Evolutionary conservation across 345 rosid genomes (phyloP).

Genomic region (Syzygium jambos): DNA sequence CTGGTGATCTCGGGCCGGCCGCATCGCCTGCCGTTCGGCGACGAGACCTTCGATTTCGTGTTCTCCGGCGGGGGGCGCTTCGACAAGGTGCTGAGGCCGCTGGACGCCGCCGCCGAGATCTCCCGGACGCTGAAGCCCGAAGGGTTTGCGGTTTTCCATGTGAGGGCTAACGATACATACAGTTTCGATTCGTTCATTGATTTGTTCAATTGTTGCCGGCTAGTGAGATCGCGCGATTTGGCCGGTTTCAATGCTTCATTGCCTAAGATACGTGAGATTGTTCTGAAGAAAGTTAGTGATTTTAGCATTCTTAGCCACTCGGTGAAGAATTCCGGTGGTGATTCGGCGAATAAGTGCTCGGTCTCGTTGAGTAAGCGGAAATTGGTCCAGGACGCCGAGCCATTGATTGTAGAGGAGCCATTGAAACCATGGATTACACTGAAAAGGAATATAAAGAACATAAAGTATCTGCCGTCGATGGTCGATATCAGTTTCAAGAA

Average conservation of each 20-base stretch:
- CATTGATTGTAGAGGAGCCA: conserved; percentile 70
- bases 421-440: conserved; percentile 92
- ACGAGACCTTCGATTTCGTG: conserved; percentile 60
- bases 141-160: conserved; percentile 78
- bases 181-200: conserved; percentile 93
- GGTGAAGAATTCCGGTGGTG: conserved; percentile 20
- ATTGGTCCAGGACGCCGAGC: conserved; percentile 65
- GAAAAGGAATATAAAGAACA: conserved; percentile 66
- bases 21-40: conserved; percentile 49
- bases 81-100: conserved; percentile 38
- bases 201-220: conserved; percentile 77
- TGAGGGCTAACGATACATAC: conserved; percentile 79
- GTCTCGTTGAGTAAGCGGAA: conserved; percentile 56
- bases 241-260: conserved; percentile 58
- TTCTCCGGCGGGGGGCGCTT: conserved; percentile 76
- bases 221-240: conserved; percentile 54
- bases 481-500: conserved; percentile 88
- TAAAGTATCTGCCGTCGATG: conserved; percentile 72
- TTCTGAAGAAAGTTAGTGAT: conserved; percentile 40
- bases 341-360: conserved; percentile 35
- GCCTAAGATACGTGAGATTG: conserved; percentile 59
- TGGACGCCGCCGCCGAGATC: conserved; percentile 77
- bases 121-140: conserved; percentile 73
- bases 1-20: conserved; percentile 56
- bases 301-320: conserved; percentile 11